These are phyloP conservation scores for Sanghuangporus baumii DNA, from an alignment of 1,284 basidiomycete genomes.

Conservation along the genomic window DNA sequence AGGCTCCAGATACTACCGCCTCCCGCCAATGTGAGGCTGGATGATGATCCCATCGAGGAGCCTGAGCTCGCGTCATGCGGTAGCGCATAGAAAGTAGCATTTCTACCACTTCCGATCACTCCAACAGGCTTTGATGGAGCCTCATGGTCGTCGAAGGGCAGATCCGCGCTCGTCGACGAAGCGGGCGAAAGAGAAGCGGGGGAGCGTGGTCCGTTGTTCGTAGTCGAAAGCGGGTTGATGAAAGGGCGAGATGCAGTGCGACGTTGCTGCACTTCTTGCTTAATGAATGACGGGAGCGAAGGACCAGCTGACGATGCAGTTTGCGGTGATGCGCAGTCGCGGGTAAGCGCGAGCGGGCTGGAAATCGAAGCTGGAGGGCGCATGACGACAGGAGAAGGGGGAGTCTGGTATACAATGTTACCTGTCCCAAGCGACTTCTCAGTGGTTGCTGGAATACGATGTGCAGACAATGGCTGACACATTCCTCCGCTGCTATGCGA, in stretches of 20 bases:
- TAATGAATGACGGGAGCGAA: constrained; percentile 65
- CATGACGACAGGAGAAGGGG: constrained; percentile 6
- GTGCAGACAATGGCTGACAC: neutral
- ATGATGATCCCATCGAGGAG: constrained; percentile 22
- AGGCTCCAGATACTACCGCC: constrained; percentile 62
- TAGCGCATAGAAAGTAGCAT: constrained; percentile 24
- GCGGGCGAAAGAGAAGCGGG: constrained; percentile 49
- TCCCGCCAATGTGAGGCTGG: constrained; percentile 28
- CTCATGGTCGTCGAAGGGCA: constrained; percentile 48
- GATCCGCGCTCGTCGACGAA: constrained; percentile 56
- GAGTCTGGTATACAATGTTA: constrained; percentile 19
- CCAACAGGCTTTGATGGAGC: neutral
- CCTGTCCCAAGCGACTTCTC: neutral
- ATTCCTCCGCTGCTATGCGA: neutral
- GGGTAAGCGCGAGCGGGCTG: constrained; percentile 27
- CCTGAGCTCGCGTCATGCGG: constrained; percentile 21
- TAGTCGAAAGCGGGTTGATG: neutral
- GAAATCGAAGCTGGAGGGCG: constrained; percentile 12
- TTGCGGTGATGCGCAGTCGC: constrained; percentile 18
- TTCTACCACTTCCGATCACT: constrained; percentile 19
- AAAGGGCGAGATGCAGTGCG: neutral
- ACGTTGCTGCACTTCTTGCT: constrained; percentile 60
- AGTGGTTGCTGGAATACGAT: neutral
- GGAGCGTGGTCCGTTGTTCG: neutral
- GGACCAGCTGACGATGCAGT: constrained; percentile 26